Percentiles rank a stretch among this genome's conserved stretches.
phyloP scores from a whole-genome alignment of 257 asterid genomes.

The Euphrasia confusa region DNA sequence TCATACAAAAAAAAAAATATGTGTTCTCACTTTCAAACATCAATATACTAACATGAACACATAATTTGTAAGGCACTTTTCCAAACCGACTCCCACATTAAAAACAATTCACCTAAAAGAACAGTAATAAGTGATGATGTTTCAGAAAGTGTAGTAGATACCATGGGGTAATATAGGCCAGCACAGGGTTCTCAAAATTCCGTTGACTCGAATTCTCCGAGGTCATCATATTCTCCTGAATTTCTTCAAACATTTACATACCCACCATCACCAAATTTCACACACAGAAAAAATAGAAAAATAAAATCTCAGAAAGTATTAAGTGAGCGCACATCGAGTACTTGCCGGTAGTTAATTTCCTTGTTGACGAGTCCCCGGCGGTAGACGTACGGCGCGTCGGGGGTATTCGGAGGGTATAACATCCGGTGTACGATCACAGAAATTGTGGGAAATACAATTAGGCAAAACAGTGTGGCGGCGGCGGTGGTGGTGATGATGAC shows the following conservation, averaged over 20 bases:
- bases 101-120: not conserved
- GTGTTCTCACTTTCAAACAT: constrained; percentile 13
- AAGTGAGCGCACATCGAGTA: constrained; percentile 54
- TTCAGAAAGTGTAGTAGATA: constrained; percentile 29
- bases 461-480: constrained; percentile 27
- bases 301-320: not conserved
- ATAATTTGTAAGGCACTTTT: constrained; percentile 6
- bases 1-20: constrained; percentile 25
- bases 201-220: constrained; percentile 53
- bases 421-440: constrained; percentile 38
- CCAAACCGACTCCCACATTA: not conserved
- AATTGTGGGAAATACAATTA: constrained; percentile 49
- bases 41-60: constrained; percentile 1
- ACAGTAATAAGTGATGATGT: not conserved
- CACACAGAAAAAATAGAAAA: not conserved
- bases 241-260: constrained; percentile 33
- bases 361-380: constrained; percentile 48
- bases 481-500: constrained; percentile 17
- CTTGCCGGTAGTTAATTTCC: constrained; percentile 47
- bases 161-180: constrained; percentile 96
- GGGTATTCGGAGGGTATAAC: constrained; percentile 27
- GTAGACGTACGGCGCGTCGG: constrained; percentile 39
- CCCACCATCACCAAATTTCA: constrained; percentile 21
- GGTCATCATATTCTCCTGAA: constrained; percentile 69
- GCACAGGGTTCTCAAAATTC: constrained; percentile 67